Conservation (phyloP, 192 early-diverging fungal species). For the Backusella sp. region DNA sequence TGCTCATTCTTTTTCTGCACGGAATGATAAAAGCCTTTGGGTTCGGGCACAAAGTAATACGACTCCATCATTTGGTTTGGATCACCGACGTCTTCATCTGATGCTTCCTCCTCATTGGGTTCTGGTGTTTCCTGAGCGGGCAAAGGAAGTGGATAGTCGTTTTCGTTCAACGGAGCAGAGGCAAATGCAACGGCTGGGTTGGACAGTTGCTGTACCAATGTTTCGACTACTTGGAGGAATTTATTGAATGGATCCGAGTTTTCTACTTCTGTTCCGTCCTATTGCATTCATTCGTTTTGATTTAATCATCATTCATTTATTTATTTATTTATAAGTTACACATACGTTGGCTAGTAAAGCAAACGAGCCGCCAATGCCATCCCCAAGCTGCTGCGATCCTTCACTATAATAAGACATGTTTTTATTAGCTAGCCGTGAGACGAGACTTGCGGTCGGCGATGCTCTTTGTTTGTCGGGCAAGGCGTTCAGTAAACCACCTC, state of each 20-base stretch:
- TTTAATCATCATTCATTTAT: not conserved
- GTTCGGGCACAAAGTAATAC: slow-evolving; percentile 47
- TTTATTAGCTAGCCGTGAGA: slow-evolving; percentile 1
- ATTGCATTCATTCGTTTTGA: not conserved
- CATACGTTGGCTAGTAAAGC: slow-evolving; percentile 25
- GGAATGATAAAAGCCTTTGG: slow-evolving; percentile 9
- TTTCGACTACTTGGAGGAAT: slow-evolving; percentile 76
- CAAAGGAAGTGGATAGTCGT: slow-evolving; percentile 27
- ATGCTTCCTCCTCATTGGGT: not conserved
- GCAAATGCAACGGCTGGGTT: slow-evolving; percentile 64
- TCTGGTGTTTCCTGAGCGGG: not conserved
- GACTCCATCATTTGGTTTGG: slow-evolving; percentile 51
- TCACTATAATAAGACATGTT: not conserved
- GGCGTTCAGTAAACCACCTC: not conserved
- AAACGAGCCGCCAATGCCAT: slow-evolving; percentile 31
- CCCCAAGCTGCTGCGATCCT: slow-evolving; percentile 6
- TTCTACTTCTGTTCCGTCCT: slow-evolving; percentile 49
- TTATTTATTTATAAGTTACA: no score
- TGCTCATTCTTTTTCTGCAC: not conserved
- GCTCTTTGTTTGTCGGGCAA: slow-evolving; percentile 7
- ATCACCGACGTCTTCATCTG: not conserved
- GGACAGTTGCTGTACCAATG: slow-evolving; percentile 68
- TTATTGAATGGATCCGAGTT: slow-evolving; percentile 82
- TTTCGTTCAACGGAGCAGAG: slow-evolving; percentile 50
- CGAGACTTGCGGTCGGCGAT: not conserved